Evolutionary conservation across 495 filamentous ascomycete genomes (phyloP).

Genomic region (Pseudoneurospora amorphoporcata): DNA sequence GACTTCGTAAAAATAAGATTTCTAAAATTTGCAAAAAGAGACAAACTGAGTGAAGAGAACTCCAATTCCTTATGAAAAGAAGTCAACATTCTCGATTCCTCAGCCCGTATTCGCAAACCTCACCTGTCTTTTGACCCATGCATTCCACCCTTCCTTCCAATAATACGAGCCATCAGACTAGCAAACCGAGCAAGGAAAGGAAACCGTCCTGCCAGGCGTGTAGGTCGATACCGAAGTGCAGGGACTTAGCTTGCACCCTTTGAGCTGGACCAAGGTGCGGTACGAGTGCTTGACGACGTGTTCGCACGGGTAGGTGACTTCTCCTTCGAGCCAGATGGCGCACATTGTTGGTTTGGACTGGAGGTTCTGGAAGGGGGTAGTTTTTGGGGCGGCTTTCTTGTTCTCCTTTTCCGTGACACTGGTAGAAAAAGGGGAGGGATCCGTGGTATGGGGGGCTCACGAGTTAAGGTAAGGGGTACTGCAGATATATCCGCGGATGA

Average conservation of each 20-base stretch:
- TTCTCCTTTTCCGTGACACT: not conserved
- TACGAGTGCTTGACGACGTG: not conserved
- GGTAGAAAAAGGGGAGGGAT: no score
- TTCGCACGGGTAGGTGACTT: not conserved
- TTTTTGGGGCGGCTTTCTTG: not conserved
- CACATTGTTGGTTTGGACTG: not conserved
- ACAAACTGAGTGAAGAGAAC: no score
- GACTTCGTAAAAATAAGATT: no score
- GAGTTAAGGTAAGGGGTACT: no score
- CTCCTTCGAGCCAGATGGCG: no score
- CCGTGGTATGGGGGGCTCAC: no score
- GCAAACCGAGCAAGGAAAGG: not conserved
- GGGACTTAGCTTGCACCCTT: not conserved
- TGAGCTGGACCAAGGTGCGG: not conserved
- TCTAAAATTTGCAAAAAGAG: no score
- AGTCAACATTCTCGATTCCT: not conserved
- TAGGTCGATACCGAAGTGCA: not conserved
- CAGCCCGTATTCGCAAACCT: not conserved
- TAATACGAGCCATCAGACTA: not conserved
- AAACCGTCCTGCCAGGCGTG: not conserved
- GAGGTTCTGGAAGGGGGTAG: not conserved
- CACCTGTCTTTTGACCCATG: not conserved
- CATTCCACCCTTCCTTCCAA: not conserved
- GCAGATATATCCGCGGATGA: not conserved
- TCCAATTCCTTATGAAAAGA: no score